Conservation (phyloP, 371 early-diverging fungal species). For the Mucor sp. region DNA sequence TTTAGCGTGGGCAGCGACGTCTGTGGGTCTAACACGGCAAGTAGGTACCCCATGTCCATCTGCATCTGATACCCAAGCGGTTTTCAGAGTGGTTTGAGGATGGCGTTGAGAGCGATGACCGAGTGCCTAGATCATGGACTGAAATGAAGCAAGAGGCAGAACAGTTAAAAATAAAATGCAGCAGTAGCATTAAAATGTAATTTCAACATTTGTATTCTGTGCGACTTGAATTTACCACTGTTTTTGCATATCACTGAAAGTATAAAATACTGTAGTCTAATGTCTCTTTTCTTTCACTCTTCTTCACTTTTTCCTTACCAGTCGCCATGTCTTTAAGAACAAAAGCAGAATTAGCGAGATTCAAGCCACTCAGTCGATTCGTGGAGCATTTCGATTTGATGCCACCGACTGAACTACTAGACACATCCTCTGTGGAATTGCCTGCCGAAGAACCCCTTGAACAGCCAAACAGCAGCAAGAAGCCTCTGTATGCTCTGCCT, state of each 20-base stretch:
- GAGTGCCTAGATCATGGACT: constrained; percentile 3
- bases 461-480: not conserved
- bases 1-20: not conserved
- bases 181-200: not conserved
- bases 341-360: not conserved
- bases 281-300: not conserved
- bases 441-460: not conserved
- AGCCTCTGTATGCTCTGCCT: not conserved
- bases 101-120: not conserved
- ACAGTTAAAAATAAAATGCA: constrained; percentile 6
- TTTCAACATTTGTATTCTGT: not conserved
- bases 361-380: constrained; percentile 11
- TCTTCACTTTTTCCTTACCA: not conserved
- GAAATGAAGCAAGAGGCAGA: constrained; percentile 18
- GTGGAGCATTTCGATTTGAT: constrained; percentile 12
- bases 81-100: constrained; percentile 5
- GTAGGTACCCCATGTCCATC: constrained; percentile 9
- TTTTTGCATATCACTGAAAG: not conserved
- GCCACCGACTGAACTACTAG: constrained; percentile 9
- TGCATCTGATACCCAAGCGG: constrained; percentile 13
- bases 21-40: not conserved
- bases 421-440: not conserved
- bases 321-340: not conserved
- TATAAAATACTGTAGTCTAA: not conserved
- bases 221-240: not conserved